Evolutionary conservation across 306 rosid genomes (phyloP).

Genomic region (Biancaea sappan): DNA sequence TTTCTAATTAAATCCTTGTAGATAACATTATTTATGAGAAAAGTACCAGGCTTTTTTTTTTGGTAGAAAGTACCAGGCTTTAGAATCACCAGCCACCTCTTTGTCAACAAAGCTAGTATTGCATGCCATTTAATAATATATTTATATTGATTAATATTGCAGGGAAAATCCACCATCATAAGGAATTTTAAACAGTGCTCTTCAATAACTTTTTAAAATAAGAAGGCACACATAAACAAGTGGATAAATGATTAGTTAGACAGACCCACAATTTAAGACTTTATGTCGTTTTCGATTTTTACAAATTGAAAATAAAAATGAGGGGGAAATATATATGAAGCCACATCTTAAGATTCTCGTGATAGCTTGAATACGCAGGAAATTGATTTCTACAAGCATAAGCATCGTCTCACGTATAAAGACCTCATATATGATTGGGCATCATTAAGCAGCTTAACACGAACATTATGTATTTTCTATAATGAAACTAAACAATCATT

Average conservation of each 20-base stretch:
- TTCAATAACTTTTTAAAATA: conserved; percentile 27
- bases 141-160: conserved; percentile 16
- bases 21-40: conserved; percentile 28
- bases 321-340: not conserved
- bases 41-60: conserved; percentile 18
- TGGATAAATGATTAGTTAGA: conserved; percentile 43
- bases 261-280: conserved; percentile 44
- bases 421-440: conserved; percentile 53
- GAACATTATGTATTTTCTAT: conserved; percentile 17
- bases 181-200: conserved; percentile 43
- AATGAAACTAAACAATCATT: conserved; percentile 13
- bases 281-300: conserved; percentile 64
- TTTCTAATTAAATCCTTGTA: conserved; percentile 5
- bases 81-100: conserved; percentile 38
- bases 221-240: conserved; percentile 38
- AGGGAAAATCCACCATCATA: conserved; percentile 46
- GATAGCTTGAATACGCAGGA: conserved; percentile 80
- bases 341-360: conserved; percentile 58
- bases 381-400: conserved; percentile 88
- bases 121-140: conserved; percentile 40
- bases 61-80: conserved; percentile 19
- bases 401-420: conserved; percentile 52
- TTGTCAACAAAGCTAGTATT: conserved; percentile 53
- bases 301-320: conserved; percentile 24
- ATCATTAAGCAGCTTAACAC: conserved; percentile 36